These are phyloP conservation scores for Lactifluus subvellereus DNA, from an alignment of 768 basidiomycete genomes.

Conservation along the genomic window DNA sequence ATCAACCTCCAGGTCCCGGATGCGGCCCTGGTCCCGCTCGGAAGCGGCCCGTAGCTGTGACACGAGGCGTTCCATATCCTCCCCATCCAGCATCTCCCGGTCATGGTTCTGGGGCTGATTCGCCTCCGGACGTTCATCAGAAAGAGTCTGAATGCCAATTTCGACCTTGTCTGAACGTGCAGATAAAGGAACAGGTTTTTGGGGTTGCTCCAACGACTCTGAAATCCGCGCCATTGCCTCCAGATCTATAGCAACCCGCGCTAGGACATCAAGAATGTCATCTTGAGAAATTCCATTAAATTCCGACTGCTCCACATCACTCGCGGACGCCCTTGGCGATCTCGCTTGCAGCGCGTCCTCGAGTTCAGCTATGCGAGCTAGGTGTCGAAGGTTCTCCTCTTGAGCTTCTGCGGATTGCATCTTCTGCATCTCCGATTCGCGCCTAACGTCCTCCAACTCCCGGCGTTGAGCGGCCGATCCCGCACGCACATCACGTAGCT, in stretches of 20 bases:
- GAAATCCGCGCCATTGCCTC: conserved; percentile 3
- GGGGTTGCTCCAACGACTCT: not conserved
- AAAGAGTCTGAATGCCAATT: conserved; percentile 6
- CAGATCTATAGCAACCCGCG: conserved; percentile 10
- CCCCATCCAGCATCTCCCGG: not conserved
- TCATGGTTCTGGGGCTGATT: not conserved
- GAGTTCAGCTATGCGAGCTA: conserved; percentile 18
- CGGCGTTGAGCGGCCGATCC: conserved; percentile 10
- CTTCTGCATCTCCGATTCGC: conserved; percentile 11
- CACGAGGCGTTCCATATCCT: not conserved
- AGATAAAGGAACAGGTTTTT: not conserved
- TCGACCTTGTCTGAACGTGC: not conserved
- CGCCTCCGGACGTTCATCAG: not conserved
- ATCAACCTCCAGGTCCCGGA: conserved; percentile 14
- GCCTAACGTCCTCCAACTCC: conserved; percentile 12
- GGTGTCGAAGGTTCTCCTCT: conserved; percentile 9
- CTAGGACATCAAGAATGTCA: conserved; percentile 13
- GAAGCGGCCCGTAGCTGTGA: conserved; percentile 1
- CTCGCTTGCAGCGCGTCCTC: conserved; percentile 7
- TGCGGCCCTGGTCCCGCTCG: conserved; percentile 4
- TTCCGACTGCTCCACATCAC: not conserved
- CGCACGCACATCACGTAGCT: conserved; percentile 18
- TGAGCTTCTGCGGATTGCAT: conserved; percentile 3
- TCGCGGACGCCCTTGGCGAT: not conserved
- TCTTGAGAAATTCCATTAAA: conserved; percentile 6